Percentiles rank a stretch among this genome's conserved stretches.
phyloP scores from a whole-genome alignment of 2,329 filamentous ascomycete species.

The Hymenoscyphus linearis region DNA sequence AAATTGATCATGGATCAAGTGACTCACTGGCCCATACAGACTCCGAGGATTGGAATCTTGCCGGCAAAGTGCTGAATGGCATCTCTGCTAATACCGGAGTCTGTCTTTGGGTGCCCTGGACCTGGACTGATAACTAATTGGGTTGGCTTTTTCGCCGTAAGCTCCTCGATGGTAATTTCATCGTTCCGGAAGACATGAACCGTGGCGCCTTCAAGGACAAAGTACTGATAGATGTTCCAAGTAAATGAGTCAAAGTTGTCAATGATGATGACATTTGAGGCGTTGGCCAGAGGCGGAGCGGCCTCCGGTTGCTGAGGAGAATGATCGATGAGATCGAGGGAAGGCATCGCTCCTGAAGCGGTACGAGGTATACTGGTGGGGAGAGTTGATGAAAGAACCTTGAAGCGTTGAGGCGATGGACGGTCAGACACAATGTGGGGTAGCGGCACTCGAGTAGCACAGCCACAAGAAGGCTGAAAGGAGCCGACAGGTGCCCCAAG shows the following conservation, averaged over 20 bases:
- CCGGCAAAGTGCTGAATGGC: slow-evolving; percentile 88
- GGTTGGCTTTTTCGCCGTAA: slow-evolving; percentile 79
- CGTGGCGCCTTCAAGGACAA: slow-evolving; percentile 88
- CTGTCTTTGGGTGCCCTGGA: slow-evolving; percentile 84
- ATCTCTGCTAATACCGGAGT: slow-evolving; percentile 89
- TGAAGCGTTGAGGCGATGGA: not conserved
- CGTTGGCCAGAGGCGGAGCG: slow-evolving; percentile 66
- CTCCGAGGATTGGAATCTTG: slow-evolving; percentile 93
- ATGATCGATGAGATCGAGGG: slow-evolving; percentile 62
- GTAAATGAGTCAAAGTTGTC: slow-evolving; percentile 99
- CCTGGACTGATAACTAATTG: slow-evolving; percentile 94
- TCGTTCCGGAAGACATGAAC: slow-evolving; percentile 92
- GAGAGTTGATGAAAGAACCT: not conserved
- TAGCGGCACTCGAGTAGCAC: not conserved
- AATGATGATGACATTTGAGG: slow-evolving; percentile 88
- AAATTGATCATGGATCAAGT: not conserved
- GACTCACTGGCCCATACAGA: slow-evolving; percentile 92
- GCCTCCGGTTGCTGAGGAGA: slow-evolving; percentile 81
- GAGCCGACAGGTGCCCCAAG: too few relatives aligned
- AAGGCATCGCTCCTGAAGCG: slow-evolving; percentile 34
- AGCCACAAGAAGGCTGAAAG: not conserved
- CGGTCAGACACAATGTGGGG: not conserved
- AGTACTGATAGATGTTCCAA: slow-evolving; percentile 98
- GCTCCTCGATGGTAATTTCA: slow-evolving; percentile 76
- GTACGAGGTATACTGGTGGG: not conserved